Evolutionary conservation across 352 stramenopile species (phyloP), one percentile per base, ranked within the genome.

Genomic region (Blastocystis sp.): DNA sequence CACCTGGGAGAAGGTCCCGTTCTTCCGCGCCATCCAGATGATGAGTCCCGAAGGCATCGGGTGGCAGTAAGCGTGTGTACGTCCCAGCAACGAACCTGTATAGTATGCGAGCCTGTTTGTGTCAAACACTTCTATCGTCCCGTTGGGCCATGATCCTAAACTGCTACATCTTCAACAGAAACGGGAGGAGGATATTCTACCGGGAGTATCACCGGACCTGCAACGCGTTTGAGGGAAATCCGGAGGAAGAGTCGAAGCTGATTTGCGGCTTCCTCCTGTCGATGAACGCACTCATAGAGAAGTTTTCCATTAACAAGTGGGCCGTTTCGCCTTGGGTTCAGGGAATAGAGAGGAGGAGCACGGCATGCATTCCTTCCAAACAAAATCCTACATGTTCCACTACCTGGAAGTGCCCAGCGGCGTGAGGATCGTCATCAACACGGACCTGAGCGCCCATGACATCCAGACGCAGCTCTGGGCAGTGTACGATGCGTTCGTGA

Each of bases 191-290:
- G 40, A 84, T 84, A 28, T 84, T 84, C 74, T 84, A 68, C 40
- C 65, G 48, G 17, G 74, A 84, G 34, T 84, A 84, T 21, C 68
- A 84, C 38, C 52, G 74, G 1, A 68, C 74, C 2, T 84, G 54
- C 38, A 84, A 84, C 38, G 74, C 74, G 2, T 84, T 84, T 48
- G 40, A 70, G 60, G 57, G 34, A 2, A 84, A 84, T 68, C 54
- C 74, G 2, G 74, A 84, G 38, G 74, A 84, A 34, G 74, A 84
- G 57, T 59, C 74, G 42, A 84, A 84, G 42, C 54, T 84, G 57
- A 84, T 84, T 52, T 84, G 74, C 60, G 74, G 74, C 43, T 84
- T 84, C 24, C 54, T 84, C 48, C 60, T 84, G 1, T 84, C 74
- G 45, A 84, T 84, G 74, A 84, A 84, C 61, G 74, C 54, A 14